Evolutionary conservation across 2,329 filamentous ascomycete genomes (phyloP), one percentile per base, ranked within the genome.

Genomic region (Diaporthe velutina): DNA sequence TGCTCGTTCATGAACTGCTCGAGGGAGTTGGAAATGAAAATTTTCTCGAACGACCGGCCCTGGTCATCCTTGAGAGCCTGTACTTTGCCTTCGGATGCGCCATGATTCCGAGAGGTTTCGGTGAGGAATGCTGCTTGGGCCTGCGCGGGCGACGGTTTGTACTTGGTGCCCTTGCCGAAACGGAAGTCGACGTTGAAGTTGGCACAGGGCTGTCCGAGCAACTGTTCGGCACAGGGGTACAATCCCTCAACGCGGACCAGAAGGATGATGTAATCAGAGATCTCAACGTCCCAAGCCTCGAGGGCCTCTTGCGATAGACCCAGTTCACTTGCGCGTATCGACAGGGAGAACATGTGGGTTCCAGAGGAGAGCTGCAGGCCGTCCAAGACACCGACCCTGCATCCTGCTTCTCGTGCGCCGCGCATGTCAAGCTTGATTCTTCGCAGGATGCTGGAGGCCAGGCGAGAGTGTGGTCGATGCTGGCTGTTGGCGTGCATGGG

Each of bases 11-110:
- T 86, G 35, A 95, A 89, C 12, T 89, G 87, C 71, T 94, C 89
- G 4, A 98, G 84, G 0, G 94, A 93, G 58, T 88, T 88, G 3
- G 94, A 95, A 76, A 97, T 93, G 81, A 95, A 94, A 30, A 93
- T 83, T 52, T 89, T 86, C 42, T 87, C 84, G 79, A 93, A 89
- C 0, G 42, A 28, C 12, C 55, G 68, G 4, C 38, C 60, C 25
- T 61, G 64, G 7, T 72, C 54, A 38, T 35, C 17, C 42, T 52
- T n/a, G 10, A 30, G 28, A 22, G 25, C 2, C 1, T 28, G 35
- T 50, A 50, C n/a, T 17, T 25, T 28, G 13, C 1, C n/a, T n/a
- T n/a, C 30, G 13, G 38, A 15, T 35, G 42, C 5, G 35, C 13
- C 13, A 19, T 58, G 4, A 15, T 17, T 33, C 4, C n/a, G 33